phyloP scores from a whole-genome alignment of 257 asterid species.

The Solanum arcanum region DNA sequence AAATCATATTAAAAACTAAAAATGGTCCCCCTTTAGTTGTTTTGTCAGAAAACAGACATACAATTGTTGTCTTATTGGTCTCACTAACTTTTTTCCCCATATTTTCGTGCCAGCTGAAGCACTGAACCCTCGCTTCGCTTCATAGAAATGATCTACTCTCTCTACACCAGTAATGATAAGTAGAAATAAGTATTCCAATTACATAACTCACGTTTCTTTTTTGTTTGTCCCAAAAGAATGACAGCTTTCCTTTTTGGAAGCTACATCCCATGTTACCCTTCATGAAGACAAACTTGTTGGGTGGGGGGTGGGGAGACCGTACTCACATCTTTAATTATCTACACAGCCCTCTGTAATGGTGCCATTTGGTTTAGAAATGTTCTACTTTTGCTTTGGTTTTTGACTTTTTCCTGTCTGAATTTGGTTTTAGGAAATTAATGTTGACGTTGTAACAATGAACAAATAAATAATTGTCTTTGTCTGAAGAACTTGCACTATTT shows the following conservation, averaged over 20 bases:
- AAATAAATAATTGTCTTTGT: background rate
- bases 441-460: background rate
- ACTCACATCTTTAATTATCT: background rate
- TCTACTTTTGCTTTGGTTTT: background rate
- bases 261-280: background rate
- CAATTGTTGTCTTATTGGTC: too few relatives aligned
- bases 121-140: background rate
- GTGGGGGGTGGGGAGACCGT: background rate
- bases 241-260: background rate
- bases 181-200: background rate
- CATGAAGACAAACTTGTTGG: background rate
- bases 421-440: background rate
- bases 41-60: too few relatives aligned
- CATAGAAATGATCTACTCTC: background rate
- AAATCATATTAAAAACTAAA: too few relatives aligned
- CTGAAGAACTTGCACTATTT: background rate
- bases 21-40: too few relatives aligned
- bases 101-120: too few relatives aligned
- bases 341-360: background rate
- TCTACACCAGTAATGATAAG: background rate
- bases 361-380: background rate
- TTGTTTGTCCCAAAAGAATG: background rate
- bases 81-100: too few relatives aligned
- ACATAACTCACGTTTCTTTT: background rate
- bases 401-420: background rate